Percentiles rank a stretch among this genome's conserved stretches.
Evolutionary conservation across 306 rosid genomes (phyloP).

Genomic region (Trichosanthes cucumerina): DNA sequence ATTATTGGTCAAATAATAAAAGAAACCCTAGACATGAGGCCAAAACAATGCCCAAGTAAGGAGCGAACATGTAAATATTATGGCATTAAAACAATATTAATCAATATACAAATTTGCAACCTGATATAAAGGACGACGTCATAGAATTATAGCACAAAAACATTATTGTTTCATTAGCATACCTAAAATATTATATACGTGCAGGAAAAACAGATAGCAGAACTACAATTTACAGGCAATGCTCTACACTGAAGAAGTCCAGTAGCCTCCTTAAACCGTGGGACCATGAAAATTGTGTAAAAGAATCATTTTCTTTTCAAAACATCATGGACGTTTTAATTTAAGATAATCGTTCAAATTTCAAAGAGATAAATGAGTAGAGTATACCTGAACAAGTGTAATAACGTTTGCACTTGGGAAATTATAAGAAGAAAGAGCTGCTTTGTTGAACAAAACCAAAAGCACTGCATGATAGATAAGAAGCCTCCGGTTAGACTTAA

Average conservation of each 20-base stretch:
- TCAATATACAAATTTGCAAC: neutral
- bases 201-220: neutral
- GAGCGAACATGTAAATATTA: neutral
- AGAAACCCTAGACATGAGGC: neutral
- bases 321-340: neutral
- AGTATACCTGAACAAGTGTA: slow-evolving; percentile 82
- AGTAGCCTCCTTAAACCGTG: neutral
- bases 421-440: slow-evolving; percentile 82
- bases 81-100: neutral
- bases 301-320: neutral
- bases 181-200: neutral
- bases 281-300: neutral
- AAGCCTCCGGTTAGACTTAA: neutral
- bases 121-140: neutral
- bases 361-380: neutral
- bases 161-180: neutral
- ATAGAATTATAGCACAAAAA: neutral
- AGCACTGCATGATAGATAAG: slow-evolving; percentile 39
- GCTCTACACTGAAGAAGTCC: neutral
- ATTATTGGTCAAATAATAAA: neutral
- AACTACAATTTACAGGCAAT: neutral
- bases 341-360: neutral
- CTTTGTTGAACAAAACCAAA: slow-evolving; percentile 86
- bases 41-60: neutral
- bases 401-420: slow-evolving; percentile 80